Evolutionary conservation across 73 alveolate species (phyloP), one percentile per base, ranked within the genome.

Genomic region (Paramecium caudatum): DNA sequence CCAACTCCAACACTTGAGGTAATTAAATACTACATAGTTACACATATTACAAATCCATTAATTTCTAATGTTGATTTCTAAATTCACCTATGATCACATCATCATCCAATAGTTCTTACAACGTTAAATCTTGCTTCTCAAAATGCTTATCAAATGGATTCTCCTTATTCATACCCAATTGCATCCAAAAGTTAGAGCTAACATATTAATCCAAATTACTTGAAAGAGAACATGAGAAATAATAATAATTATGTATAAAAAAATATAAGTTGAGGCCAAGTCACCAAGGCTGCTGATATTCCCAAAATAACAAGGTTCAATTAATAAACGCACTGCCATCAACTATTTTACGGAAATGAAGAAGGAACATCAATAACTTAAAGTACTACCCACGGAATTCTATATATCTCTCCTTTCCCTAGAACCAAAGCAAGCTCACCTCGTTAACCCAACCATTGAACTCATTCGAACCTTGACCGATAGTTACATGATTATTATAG

Each of bases 131-230:
- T 74, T 63, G 37, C 15, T 74, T 37, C 6, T 74, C 69, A 74
- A 41, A 74, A 12, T 37, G 88, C n/a, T 47, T 45, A 74, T 74
- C 88, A 25, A 74, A 74, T 37, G n/a, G 34, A 74, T 41, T 74
- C 21, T 74, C 68, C 25, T 74, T 45, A 45, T 21, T 37, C 62
- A 74, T 45, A 1, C 88, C 69, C 23, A 74, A 74, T 16, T 74
- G 47, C n/a, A 23, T 74, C 88, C 88, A 74, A 23, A 74, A 74
- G 49, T 55, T 19, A 55, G 88, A 15, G 43, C 88, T 74, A 74
- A n/a, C 8, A 30, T 65, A 5, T 65, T 32, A 33, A 5, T 12
- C 34, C n/a, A 25, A 65, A 12, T 65, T 65, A 33, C 83, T 21
- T 33, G 50, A 65, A 30, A 65, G 27, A 32, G 48, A 33, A 25